These are phyloP conservation scores for Cucumis hystrix DNA, from an alignment of 306 rosid species.

Conservation along the genomic window DNA sequence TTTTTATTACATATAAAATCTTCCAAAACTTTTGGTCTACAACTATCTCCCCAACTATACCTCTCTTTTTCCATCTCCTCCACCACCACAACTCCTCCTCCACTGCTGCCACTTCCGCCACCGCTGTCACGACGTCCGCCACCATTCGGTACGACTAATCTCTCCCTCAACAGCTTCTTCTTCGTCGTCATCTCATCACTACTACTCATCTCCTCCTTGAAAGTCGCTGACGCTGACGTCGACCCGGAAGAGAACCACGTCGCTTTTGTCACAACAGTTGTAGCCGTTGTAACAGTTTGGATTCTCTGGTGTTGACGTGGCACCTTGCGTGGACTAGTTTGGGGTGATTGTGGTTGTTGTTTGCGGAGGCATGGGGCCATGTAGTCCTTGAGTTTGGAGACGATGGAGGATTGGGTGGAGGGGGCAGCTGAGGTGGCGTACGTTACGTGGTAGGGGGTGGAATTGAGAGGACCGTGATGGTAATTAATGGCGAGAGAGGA, in stretches of 20 bases:
- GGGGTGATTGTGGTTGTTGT: neutral
- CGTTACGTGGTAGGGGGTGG: neutral
- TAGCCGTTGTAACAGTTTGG: neutral
- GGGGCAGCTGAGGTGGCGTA: neutral
- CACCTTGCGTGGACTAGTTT: too few relatives aligned
- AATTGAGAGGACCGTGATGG: neutral
- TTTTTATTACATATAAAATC: slow-evolving; percentile 58
- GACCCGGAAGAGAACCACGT: neutral
- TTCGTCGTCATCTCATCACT: too few relatives aligned
- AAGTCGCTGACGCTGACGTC: too few relatives aligned
- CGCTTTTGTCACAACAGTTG: neutral
- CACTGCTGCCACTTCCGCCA: neutral
- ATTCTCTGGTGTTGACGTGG: neutral
- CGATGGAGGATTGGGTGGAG: neutral
- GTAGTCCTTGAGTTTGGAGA: slow-evolving; percentile 10
- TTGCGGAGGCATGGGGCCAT: slow-evolving; percentile 5
- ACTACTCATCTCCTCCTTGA: too few relatives aligned
- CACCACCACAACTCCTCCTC: neutral
- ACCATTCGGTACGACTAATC: neutral
- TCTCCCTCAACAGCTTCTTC: slow-evolving; percentile 54
- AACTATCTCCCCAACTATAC: slow-evolving; percentile 48
- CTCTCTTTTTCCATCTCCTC: neutral
- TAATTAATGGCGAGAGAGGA: neutral
- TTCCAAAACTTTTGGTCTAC: slow-evolving; percentile 41
- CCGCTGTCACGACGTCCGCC: neutral